Evolutionary conservation across 176 grass and related monocot species (phyloP).

Genomic region (Zizania latifolia): DNA sequence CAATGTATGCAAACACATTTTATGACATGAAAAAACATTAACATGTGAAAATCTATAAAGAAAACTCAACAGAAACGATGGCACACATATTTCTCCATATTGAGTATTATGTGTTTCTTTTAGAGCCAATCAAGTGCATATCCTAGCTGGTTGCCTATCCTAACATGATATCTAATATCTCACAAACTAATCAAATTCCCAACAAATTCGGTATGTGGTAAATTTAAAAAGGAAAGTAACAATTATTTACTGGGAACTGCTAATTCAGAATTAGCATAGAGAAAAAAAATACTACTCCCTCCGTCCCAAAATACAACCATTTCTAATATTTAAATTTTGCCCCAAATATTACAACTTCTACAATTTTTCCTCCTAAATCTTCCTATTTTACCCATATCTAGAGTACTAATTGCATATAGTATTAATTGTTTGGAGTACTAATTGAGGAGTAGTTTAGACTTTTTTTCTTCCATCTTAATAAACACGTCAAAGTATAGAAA

Average conservation of each 20-base stretch:
- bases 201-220: background rate
- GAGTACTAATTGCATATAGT: too few species aligned
- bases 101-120: background rate
- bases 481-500: too few species aligned
- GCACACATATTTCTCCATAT: background rate
- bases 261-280: background rate
- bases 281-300: background rate
- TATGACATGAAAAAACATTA: constrained; percentile 31
- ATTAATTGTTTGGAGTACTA: too few species aligned
- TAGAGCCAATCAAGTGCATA: background rate
- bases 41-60: background rate
- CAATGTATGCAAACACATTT: constrained; percentile 31
- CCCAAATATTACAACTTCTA: too few species aligned
- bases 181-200: background rate
- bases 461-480: too few species aligned
- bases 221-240: background rate
- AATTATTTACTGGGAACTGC: background rate
- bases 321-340: too few species aligned
- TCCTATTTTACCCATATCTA: too few species aligned
- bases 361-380: too few species aligned
- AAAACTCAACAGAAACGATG: background rate
- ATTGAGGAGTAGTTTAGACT: too few species aligned
- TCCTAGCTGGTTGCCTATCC: background rate
- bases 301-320: too few species aligned
- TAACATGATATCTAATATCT: background rate